Evolutionary conservation across 2,329 filamentous ascomycete genomes (phyloP).

Genomic region (Teratosphaeria epicoccoides): DNA sequence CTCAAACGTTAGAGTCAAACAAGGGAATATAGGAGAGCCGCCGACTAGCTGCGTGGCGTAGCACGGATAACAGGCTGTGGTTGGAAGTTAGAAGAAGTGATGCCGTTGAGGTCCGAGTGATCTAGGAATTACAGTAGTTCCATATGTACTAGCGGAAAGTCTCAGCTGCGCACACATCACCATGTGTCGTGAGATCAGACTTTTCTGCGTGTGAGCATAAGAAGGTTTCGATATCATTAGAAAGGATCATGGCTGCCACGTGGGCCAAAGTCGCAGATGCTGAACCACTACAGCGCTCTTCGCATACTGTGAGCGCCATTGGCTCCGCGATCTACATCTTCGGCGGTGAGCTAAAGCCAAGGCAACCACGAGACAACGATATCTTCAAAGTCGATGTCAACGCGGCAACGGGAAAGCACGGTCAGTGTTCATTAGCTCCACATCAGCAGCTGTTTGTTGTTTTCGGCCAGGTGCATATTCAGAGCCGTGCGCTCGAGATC

Average conservation of each 20-base stretch:
- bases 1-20: neutral
- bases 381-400: constrained; percentile 48
- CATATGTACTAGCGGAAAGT: too few species aligned
- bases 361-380: constrained; percentile 60
- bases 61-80: too few species aligned
- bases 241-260: constrained; percentile 1
- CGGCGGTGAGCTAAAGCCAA: constrained; percentile 60
- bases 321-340: constrained; percentile 55
- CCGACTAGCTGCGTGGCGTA: neutral
- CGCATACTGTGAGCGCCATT: constrained; percentile 51
- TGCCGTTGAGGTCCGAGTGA: neutral
- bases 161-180: too few species aligned
- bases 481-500: neutral
- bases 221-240: too few species aligned
- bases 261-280: constrained; percentile 29
- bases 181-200: too few species aligned
- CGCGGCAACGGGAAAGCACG: neutral
- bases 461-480: neutral
- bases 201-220: too few species aligned
- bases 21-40: neutral
- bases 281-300: constrained; percentile 54
- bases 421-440: neutral
- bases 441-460: too few species aligned
- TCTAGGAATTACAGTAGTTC: too few species aligned
- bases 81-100: too few species aligned